Evolutionary conservation across 176 grass and related monocot species (phyloP), one percentile per base, ranked within the genome.

Genomic region (Aegilops umbellulata): DNA sequence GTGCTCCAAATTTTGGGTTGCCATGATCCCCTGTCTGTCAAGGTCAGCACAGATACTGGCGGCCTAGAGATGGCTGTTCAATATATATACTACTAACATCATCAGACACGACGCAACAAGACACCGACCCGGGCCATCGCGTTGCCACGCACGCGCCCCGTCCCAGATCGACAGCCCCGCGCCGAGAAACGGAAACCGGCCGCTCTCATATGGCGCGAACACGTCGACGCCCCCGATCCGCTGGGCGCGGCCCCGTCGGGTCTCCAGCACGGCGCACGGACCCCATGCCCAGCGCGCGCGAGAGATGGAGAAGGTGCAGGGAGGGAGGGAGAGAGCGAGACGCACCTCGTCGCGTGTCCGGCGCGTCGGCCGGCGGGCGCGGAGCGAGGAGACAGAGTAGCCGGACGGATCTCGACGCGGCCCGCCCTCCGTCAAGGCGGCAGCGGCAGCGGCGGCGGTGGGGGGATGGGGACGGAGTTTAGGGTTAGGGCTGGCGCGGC

Each of bases 401-500:
- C 53, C 65, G 81, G 39, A 3, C 87, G 81, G 85, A 79, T 79
- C 87, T 5, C 47, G 74, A 47, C 10, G 78, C 2, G 85, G 46
- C 19, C 27, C 8, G 10, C 34, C 35, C 55, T 80, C 87, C 87
- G 75, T 24, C 73, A 24, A 19, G 24, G 80, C 85, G 77, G 35
- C 20, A 29, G 65, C 15, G 36, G 39, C 38, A 22, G 38, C 24
- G 81, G 38, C 20, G 41, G 47, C 17, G 49, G 62, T 12, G 25
- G 6, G 19, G 32, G 2, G 60, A 22, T 2, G 60, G 60, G 1
- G 24, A 13, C 69, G 70, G 66, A 3, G 63, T 53, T 55, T 91
- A 91, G 90, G 90, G 90, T 91, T 91, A 91, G 77, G 86, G 89
- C 83, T 34, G 74, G 46, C 64, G 26, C 36, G 20, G 49, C 63